These are phyloP conservation scores for Kurtzmaniella fragi DNA, from an alignment of 805 yeast species.

Conservation along the genomic window DNA sequence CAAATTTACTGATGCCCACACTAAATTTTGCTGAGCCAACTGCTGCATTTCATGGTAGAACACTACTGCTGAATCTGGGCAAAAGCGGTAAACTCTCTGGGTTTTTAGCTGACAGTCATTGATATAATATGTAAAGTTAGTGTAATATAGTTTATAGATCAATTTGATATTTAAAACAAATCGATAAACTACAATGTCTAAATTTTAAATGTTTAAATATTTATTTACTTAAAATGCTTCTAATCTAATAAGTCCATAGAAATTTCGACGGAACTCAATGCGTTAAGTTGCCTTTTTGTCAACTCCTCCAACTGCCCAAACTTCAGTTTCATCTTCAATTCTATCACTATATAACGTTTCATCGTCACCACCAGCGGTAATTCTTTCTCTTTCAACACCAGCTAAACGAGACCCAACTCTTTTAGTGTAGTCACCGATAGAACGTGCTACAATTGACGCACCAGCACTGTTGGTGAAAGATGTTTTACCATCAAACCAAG, in stretches of 20 bases:
- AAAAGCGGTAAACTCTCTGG: slow-evolving; percentile 15
- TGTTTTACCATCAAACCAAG: slow-evolving; percentile 54
- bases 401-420: slow-evolving; percentile 90
- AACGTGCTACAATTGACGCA: slow-evolving; percentile 53
- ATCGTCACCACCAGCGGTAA: slow-evolving; percentile 85
- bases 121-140: slow-evolving; percentile 2
- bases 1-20: slow-evolving; percentile 27
- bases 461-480: slow-evolving; percentile 41
- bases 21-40: slow-evolving; percentile 3
- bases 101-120: slow-evolving; percentile 9
- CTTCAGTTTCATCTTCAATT: slow-evolving; percentile 79
- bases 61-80: slow-evolving; percentile 14
- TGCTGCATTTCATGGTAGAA: slow-evolving; percentile 5
- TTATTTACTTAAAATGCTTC: background rate
- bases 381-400: slow-evolving; percentile 78
- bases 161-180: background rate
- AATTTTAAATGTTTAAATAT: background rate
- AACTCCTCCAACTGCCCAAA: slow-evolving; percentile 82
- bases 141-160: slow-evolving; percentile 1
- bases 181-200: background rate
- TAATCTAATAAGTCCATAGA: background rate
- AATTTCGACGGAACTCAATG: background rate
- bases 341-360: slow-evolving; percentile 82
- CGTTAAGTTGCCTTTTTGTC: slow-evolving; percentile 25
- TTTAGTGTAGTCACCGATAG: slow-evolving; percentile 82